Evolutionary conservation across 805 yeast species (phyloP).

Genomic region (Ogataea parapolymorpha): DNA sequence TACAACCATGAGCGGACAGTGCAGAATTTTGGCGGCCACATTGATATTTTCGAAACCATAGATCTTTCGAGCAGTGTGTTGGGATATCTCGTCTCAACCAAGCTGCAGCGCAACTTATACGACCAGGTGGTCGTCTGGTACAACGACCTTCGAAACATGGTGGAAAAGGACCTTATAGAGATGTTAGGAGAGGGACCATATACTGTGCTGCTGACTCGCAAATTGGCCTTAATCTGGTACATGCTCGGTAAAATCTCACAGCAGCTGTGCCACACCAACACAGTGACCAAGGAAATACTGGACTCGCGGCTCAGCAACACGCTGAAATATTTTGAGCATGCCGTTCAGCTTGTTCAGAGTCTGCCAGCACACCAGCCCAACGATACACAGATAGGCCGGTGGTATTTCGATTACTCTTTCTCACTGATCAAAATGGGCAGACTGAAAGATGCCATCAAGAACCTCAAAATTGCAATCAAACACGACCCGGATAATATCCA

Average conservation of each 20-base stretch:
- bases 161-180: constrained; percentile 8
- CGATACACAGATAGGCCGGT: constrained; percentile 21
- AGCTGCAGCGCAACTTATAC: constrained; percentile 13
- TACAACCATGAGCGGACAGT: constrained; percentile 38
- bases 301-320: constrained; percentile 10
- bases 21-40: constrained; percentile 33
- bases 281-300: constrained; percentile 12
- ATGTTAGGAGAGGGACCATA: constrained; percentile 9
- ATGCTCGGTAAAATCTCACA: constrained; percentile 25
- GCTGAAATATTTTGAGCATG: constrained; percentile 7
- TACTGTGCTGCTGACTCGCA: constrained; percentile 23
- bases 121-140: constrained; percentile 20
- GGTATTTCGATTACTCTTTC: constrained; percentile 46
- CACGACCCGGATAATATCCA: constrained; percentile 53
- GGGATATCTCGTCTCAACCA: constrained; percentile 7
- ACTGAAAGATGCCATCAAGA: constrained; percentile 40
- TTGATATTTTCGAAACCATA: constrained; percentile 36
- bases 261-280: constrained; percentile 13
- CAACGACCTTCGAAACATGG: constrained; percentile 6
- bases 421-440: constrained; percentile 43
- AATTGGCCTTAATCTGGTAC: constrained; percentile 24
- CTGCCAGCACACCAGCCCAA: constrained; percentile 7
- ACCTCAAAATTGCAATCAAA: constrained; percentile 46
- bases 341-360: constrained; percentile 10
- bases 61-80: constrained; percentile 22